Evolutionary conservation across 257 asterid species (phyloP), one percentile per base, ranked within the genome.

Genomic region (Craterostigma plantagineum): DNA sequence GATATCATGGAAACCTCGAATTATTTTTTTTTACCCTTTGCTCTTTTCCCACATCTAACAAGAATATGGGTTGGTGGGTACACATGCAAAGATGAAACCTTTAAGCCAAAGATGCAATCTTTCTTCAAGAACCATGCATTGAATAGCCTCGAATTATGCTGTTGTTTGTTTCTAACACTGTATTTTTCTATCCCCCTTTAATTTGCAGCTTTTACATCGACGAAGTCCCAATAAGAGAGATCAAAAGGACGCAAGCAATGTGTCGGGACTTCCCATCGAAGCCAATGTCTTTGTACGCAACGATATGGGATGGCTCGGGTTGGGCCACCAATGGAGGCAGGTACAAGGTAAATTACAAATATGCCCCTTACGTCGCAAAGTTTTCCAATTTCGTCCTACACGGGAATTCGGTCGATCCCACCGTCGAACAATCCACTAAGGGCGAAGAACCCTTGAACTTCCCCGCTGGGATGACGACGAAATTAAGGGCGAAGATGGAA

Each of bases 281-380:
- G 60, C 87, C 93, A 13, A 79, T 83, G 95, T 76, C 91, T 7
- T 16, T 83, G 16, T 79, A 79, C 49, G 91, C 93, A 11, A 83
- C 95, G 14, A 79, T 83, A 69, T 83, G 95, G 95, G 95, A 83
- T 56, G 95, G 87, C 7, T 83, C 95, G 0, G 57, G 43, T 23
- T 83, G 95, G 95, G 95, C 95, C 53, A 79, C 95, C 7, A 67
- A 71, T 52, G 95, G 95, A 43, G 95, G 93, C 37, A 73, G 60
- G 38, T 79, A 76, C 70, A 62, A 52, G 50, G 77, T 76, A 16
- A 79, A 55, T 62, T 83, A 83, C 78, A 79, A 79, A 58, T 79
- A 73, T 8, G 84, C 92, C 52, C 95, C 95, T 34, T 83, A 66
- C 67, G 49, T 67, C 0, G 76, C 95, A 0, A 54, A 76, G 43